A percentile compares a stretch with the other conserved stretches of the same genome.
These are phyloP conservation scores for Candida corydali DNA, from an alignment of 805 yeast genomes.

Conservation along the genomic window DNA sequence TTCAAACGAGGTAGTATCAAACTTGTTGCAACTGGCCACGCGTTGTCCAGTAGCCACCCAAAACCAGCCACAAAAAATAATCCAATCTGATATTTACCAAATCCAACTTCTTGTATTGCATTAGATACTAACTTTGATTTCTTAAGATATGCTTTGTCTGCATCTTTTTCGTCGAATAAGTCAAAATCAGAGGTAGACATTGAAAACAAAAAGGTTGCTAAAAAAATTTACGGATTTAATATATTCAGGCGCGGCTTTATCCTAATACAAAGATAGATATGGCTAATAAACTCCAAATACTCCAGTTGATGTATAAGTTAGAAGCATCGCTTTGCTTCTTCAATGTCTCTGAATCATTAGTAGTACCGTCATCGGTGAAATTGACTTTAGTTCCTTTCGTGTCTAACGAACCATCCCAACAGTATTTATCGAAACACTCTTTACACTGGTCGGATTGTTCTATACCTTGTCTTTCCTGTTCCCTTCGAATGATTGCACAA, in stretches of 20 bases:
- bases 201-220: no score
- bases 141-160: constrained; percentile 16
- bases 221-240: no score
- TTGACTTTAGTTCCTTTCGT: constrained; percentile 14
- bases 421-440: constrained; percentile 64
- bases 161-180: constrained; percentile 9
- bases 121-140: constrained; percentile 19
- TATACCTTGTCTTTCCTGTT: constrained; percentile 61
- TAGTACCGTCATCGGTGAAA: constrained; percentile 23
- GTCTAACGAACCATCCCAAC: constrained; percentile 58
- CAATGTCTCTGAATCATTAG: constrained; percentile 7
- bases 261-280: not conserved
- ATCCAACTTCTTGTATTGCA: constrained; percentile 35
- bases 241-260: not conserved
- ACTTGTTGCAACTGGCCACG: constrained; percentile 36
- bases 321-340: constrained; percentile 1
- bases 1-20: constrained; percentile 26
- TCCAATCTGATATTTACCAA: constrained; percentile 45
- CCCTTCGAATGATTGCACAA: constrained; percentile 77
- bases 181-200: no score
- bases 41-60: constrained; percentile 50
- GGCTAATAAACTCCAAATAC: constrained; percentile 1
- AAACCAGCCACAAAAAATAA: constrained; percentile 50
- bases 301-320: not conserved
- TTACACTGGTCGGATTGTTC: constrained; percentile 66